Evolutionary conservation across 192 early-diverging fungal species (phyloP), one percentile per base, ranked within the genome.

Genomic region (Powellomyces hirtus): DNA sequence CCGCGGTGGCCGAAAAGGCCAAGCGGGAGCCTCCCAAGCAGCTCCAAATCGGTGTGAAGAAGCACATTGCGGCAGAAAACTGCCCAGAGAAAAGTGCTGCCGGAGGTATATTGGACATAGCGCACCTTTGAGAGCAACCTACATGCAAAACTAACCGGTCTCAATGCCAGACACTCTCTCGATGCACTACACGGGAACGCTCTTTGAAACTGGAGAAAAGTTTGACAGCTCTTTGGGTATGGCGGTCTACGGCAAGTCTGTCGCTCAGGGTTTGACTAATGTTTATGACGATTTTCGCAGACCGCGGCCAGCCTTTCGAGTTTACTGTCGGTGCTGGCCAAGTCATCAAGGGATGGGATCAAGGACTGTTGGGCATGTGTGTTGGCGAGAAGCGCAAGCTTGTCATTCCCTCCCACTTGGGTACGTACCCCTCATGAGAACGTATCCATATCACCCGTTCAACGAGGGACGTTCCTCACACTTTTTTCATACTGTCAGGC

Each of bases 341-440:
- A 45, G 64, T 94, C 11, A 94, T 94, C 68, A 84, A 90, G 74
- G 92, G 84, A 27, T 93, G 92, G 92, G 92, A 93, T 59, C 6
- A 5, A 71, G 91, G 89, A 24, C 72, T 90, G 42, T 36, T 77
- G 56, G 77, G 75, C 38, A 93, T 92, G 92, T 92, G 92, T 55
- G 68, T 89, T 59, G 92, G 92, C 46, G 92, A 94, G 78, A 86
- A 91, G 76, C 72, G 90, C 29, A 82, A 74, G 70, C 70, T 94
- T 52, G 81, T 80, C 11, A 93, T 93, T 68, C 92, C 92, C 26
- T 62, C 90, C 38, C 45, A 78, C 38, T 61, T 92, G 4, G 53
- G n/a, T n/a, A n/a, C n/a, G n/a, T n/a, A n/a, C n/a, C n/a, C n/a
- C n/a, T n/a, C n/a, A n/a, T n/a, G n/a, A n/a, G n/a, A n/a, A n/a